Evolutionary conservation across 106 monocot species (phyloP).

Genomic region (Amphibolis antarctica): DNA sequence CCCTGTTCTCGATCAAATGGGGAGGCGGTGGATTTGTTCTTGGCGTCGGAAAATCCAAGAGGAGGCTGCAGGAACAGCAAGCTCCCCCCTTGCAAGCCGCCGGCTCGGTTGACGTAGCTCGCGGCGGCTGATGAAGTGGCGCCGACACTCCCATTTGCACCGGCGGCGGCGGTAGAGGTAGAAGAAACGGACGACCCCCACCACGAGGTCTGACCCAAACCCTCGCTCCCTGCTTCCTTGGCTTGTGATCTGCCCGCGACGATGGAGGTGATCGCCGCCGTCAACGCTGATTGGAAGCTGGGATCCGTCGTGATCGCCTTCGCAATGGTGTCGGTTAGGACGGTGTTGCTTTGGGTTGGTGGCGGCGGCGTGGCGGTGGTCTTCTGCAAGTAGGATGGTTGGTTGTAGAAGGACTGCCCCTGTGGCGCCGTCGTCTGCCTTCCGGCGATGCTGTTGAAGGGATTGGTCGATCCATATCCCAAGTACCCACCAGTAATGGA

Average conservation of each 20-base stretch:
- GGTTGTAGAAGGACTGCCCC: background rate
- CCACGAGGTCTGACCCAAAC: constrained; percentile 4
- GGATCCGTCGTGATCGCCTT: constrained; percentile 80
- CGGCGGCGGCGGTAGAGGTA: constrained; percentile 4
- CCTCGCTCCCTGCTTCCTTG: constrained; percentile 6
- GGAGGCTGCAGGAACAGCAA: too few species aligned
- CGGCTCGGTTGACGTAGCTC: too few species aligned
- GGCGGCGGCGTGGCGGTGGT: background rate
- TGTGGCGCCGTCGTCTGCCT: background rate
- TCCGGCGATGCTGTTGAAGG: background rate
- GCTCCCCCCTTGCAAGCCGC: too few species aligned
- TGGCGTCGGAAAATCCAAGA: too few species aligned
- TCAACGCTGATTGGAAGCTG: constrained; percentile 66
- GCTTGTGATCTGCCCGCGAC: constrained; percentile 21
- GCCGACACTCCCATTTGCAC: background rate
- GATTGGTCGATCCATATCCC: constrained; percentile 17
- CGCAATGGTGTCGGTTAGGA: constrained; percentile 43
- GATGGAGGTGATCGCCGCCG: constrained; percentile 54
- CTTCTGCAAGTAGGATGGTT: constrained; percentile 25
- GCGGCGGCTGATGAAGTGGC: too few species aligned
- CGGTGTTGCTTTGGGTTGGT: background rate
- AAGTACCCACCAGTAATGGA: constrained; percentile 7
- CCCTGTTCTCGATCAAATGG: too few species aligned
- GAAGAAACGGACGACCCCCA: constrained; percentile 13
- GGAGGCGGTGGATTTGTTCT: too few species aligned